These are phyloP conservation scores for Tulasnella calospora DNA, from an alignment of 768 basidiomycete species.

Conservation along the genomic window DNA sequence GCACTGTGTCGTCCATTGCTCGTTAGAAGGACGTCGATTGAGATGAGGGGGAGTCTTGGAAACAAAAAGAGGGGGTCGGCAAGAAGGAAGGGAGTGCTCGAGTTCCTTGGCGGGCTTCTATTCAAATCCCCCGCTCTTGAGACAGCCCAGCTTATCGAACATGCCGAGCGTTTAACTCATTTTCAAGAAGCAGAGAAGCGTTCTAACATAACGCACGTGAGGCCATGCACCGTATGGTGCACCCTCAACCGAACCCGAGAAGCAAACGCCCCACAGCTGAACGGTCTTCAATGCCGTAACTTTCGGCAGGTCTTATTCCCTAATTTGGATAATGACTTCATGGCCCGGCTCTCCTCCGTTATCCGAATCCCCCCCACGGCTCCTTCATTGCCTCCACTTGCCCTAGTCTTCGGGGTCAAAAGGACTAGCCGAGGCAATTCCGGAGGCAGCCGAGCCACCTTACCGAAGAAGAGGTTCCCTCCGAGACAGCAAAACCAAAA, in stretches of 20 bases:
- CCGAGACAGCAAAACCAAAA: background rate
- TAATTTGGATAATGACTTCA: background rate
- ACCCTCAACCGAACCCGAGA: background rate
- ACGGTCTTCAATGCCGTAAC: background rate
- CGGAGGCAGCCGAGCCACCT: too few relatives aligned
- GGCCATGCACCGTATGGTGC: background rate
- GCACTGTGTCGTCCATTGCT: background rate
- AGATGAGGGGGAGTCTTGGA: background rate
- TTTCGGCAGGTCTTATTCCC: background rate
- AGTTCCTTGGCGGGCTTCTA: slow-evolving; percentile 3
- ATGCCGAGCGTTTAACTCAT: background rate
- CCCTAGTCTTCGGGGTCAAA: too few relatives aligned
- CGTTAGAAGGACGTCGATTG: background rate
- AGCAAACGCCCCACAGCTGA: background rate
- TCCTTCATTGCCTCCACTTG: too few relatives aligned
- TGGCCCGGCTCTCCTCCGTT: background rate
- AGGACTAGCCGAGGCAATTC: too few relatives aligned
- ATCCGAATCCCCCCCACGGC: background rate
- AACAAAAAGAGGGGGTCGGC: background rate
- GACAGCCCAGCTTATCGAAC: background rate
- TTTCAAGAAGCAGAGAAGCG: background rate
- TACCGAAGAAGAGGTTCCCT: too few relatives aligned
- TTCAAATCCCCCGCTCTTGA: background rate
- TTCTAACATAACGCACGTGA: background rate
- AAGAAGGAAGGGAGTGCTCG: background rate